Evolutionary conservation across 257 asterid species (phyloP).

Genomic region (Solanum pennellii): DNA sequence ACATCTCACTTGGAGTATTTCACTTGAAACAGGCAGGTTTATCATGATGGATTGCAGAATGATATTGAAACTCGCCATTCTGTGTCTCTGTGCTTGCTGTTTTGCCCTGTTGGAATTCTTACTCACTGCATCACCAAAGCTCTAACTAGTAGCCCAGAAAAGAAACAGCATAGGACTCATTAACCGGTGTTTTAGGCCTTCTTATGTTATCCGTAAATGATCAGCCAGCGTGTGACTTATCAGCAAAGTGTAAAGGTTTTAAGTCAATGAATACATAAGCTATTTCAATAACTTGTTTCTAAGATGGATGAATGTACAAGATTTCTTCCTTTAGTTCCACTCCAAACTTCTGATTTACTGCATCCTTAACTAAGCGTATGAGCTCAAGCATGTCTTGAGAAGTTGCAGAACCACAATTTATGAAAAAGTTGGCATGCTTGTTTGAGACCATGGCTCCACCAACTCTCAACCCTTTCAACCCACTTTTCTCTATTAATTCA

Average conservation of each 20-base stretch:
- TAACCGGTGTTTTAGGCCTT: not conserved
- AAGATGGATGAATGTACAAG: conserved; percentile 11
- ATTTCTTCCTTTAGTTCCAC: conserved; percentile 34
- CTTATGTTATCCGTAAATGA: not conserved
- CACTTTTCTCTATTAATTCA: conserved; percentile 21
- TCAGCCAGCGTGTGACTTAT: not conserved
- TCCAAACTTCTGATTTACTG: conserved; percentile 19
- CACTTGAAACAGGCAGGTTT: conserved; percentile 53
- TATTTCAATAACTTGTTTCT: not conserved
- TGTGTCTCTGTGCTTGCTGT: conserved; percentile 72
- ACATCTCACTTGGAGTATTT: not conserved
- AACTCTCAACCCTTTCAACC: conserved; percentile 25
- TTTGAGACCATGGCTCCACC: conserved; percentile 39
- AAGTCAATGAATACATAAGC: not conserved
- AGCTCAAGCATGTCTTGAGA: conserved; percentile 27
- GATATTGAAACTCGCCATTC: conserved; percentile 81
- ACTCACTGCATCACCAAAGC: conserved; percentile 71
- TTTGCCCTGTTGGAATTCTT: conserved; percentile 74
- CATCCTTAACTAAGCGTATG: conserved; percentile 17
- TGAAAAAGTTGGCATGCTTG: conserved; percentile 41
- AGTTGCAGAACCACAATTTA: conserved; percentile 30
- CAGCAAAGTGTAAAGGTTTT: not conserved
- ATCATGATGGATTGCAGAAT: conserved; percentile 61
- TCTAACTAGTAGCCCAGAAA: conserved; percentile 13
- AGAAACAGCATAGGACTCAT: conserved; percentile 9